phyloP scores from a whole-genome alignment of 345 rosid genomes.

The Lenwebbia sp. region DNA sequence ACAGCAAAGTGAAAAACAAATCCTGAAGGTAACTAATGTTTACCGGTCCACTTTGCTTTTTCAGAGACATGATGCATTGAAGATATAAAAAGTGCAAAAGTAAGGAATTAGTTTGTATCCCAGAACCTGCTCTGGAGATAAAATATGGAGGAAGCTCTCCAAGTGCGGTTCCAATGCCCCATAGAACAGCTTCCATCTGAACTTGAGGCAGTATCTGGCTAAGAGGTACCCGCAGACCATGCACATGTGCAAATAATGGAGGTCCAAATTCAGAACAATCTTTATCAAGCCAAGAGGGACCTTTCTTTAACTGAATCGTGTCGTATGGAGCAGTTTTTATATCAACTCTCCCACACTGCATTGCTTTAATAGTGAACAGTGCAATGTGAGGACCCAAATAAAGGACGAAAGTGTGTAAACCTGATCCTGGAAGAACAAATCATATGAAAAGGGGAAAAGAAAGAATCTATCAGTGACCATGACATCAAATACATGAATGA shows the following conservation, averaged over 20 bases:
- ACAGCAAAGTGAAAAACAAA: not conserved
- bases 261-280: conserved; percentile 81
- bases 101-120: not conserved
- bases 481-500: not conserved
- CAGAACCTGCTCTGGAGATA: conserved; percentile 88
- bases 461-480: not conserved
- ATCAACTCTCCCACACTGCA: conserved; percentile 92
- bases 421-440: conserved; percentile 60
- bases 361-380: conserved; percentile 84
- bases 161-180: conserved; percentile 98
- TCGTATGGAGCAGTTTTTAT: conserved; percentile 87
- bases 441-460: not conserved
- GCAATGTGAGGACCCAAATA: conserved; percentile 98
- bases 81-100: not conserved
- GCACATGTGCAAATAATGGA: conserved; percentile 39
- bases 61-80: not conserved
- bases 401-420: conserved; percentile 92
- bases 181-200: conserved; percentile 74
- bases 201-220: conserved; percentile 83
- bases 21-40: not conserved
- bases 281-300: conserved; percentile 90
- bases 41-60: not conserved
- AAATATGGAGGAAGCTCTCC: conserved; percentile 99
- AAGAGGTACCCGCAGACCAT: conserved; percentile 73
- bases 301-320: conserved; percentile 74